phyloP scores from a whole-genome alignment of 73 alveolate species.

The Paraurostyla sp. region DNA sequence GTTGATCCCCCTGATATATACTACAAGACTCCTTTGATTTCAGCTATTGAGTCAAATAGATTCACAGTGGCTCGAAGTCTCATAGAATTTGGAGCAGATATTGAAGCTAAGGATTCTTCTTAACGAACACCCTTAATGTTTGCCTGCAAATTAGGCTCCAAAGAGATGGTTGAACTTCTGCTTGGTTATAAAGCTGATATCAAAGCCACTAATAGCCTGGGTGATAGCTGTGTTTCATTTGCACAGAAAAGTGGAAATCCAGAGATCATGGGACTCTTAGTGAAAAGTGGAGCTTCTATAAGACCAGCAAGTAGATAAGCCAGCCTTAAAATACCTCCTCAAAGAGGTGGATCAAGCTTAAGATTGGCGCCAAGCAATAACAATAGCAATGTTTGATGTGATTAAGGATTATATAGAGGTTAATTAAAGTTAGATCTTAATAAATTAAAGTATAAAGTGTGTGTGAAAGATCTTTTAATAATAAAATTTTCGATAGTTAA shows the following conservation, averaged over 20 bases:
- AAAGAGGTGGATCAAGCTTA: neutral
- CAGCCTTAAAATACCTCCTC: neutral
- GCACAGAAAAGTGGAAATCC: conserved; percentile 71
- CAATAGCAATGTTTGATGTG: no score
- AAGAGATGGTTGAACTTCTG: conserved; percentile 63
- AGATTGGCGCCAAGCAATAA: neutral
- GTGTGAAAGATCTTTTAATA: no score
- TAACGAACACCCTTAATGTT: conserved; percentile 71
- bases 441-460: neutral
- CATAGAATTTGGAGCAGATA: conserved; percentile 69
- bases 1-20: conserved; percentile 61
- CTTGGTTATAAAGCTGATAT: conserved; percentile 57
- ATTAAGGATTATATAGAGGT: neutral
- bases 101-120: conserved; percentile 32
- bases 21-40: conserved; percentile 57
- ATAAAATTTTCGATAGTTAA: neutral
- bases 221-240: conserved; percentile 58
- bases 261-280: conserved; percentile 59
- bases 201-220: conserved; percentile 55
- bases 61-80: conserved; percentile 58
- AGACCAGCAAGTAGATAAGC: conserved; percentile 65
- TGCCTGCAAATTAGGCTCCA: conserved; percentile 64
- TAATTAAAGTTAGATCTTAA: neutral
- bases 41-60: conserved; percentile 56
- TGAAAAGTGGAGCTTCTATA: conserved; percentile 59